Percentiles rank a stretch among this genome's conserved stretches.
Conservation (phyloP, 2,329 filamentous ascomycete genomes). For the Thielaviopsis punctulata region DNA sequence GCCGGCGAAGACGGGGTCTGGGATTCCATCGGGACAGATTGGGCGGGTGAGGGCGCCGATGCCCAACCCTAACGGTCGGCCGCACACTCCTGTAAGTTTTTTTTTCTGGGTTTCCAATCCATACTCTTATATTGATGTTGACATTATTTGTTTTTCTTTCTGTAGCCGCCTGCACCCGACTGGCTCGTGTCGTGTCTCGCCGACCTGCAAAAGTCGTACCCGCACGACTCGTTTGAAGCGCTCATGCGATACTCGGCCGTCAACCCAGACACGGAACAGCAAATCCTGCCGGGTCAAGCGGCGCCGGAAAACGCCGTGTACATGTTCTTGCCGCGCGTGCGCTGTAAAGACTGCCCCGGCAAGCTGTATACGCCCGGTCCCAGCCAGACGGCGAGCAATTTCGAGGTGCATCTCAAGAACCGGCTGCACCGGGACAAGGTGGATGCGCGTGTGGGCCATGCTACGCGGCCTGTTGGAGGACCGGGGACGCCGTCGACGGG, state of each 20-base stretch:
- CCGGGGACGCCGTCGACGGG: neutral
- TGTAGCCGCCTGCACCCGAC: conserved; percentile 62
- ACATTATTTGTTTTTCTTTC: neutral
- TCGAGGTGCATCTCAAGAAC: conserved; percentile 84
- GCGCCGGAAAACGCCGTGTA: conserved; percentile 51
- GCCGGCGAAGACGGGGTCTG: conserved; percentile 5
- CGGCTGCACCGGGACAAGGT: conserved; percentile 61
- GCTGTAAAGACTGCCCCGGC: conserved; percentile 80
- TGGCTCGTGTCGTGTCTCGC: conserved; percentile 69
- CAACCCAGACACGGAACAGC: conserved; percentile 50
- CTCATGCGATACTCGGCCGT: conserved; percentile 82
- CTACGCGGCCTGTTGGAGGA: conserved; percentile 11
- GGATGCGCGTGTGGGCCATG: conserved; percentile 17
- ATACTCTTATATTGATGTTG: neutral
- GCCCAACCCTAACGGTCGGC: conserved; percentile 36
- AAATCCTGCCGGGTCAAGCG: conserved; percentile 36
- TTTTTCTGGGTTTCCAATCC: neutral
- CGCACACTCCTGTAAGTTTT: conserved; percentile 42
- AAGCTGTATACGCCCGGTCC: conserved; percentile 89
- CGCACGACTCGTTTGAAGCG: conserved; percentile 70
- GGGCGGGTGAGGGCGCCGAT: conserved; percentile 54
- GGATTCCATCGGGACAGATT: conserved; percentile 34
- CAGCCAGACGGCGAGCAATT: conserved; percentile 70
- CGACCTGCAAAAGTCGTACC: conserved; percentile 52
- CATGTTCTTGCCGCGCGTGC: conserved; percentile 75